Evolutionary conservation across 306 rosid genomes (phyloP).

Genomic region (Vigna radiata): DNA sequence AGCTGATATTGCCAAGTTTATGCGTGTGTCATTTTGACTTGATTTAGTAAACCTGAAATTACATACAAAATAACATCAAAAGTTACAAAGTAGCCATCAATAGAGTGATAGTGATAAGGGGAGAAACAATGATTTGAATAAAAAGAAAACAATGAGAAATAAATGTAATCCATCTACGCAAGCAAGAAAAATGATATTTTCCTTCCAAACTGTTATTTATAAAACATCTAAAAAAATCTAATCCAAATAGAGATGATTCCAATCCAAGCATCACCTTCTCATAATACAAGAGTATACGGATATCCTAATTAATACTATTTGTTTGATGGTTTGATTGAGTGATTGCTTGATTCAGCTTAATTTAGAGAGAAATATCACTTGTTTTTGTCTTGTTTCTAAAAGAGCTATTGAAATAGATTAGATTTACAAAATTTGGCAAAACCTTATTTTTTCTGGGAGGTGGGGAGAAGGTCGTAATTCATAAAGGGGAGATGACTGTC

Average conservation of each 20-base stretch:
- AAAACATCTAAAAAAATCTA: neutral
- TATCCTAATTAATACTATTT: neutral
- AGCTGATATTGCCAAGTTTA: slow-evolving; percentile 89
- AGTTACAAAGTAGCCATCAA: slow-evolving; percentile 15
- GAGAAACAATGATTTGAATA: slow-evolving; percentile 13
- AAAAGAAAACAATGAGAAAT: slow-evolving; percentile 34
- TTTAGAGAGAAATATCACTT: neutral
- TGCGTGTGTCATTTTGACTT: slow-evolving; percentile 71
- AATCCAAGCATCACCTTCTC: slow-evolving; percentile 22
- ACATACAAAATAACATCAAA: slow-evolving; percentile 44
- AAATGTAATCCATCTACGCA: slow-evolving; percentile 17
- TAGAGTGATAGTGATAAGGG: slow-evolving; percentile 14
- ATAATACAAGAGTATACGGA: neutral
- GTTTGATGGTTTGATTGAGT: neutral
- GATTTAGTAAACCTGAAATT: slow-evolving; percentile 86
- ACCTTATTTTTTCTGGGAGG: neutral
- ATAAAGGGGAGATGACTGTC: slow-evolving; percentile 14
- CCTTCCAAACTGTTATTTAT: slow-evolving; percentile 22
- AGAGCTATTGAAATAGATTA: neutral
- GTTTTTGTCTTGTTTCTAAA: neutral
- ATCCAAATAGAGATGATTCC: slow-evolving; percentile 17
- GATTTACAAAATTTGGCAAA: neutral
- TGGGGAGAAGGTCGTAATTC: neutral
- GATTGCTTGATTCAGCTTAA: neutral
- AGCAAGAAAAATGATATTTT: slow-evolving; percentile 11